Evolutionary conservation across 495 filamentous ascomycete species (phyloP), one percentile per base, ranked within the genome.

Genomic region (Eremomyces bilateralis): DNA sequence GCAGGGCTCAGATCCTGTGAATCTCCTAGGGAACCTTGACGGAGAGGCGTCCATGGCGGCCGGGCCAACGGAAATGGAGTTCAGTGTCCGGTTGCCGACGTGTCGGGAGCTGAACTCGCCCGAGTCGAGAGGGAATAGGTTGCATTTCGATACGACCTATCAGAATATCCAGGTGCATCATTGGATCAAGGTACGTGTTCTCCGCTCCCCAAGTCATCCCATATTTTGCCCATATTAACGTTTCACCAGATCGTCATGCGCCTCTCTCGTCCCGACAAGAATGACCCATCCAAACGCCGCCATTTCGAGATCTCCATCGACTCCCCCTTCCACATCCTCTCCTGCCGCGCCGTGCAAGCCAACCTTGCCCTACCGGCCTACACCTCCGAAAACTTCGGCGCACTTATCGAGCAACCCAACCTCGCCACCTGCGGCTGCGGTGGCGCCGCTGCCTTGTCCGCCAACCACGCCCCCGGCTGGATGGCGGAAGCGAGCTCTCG

Each of bases 251-350:
- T 97, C 46, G 81, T 97, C 34, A 78, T 97, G 69, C 82, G 88
- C 36, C 75, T 97, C 22, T 93, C 83, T 15, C 84, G 82, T 44
- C 57, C 76, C 3, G 88, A 97, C 46, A 61, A 69, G 38, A 67
- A 73, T 17, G 79, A 97, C 45, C 71, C 88, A 0, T 59, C 61
- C 3, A 88, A 84, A 35, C 71, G 88, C 31, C 69, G 88, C 17
- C 90, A 95, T 51, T 97, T 95, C 40, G 88, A 97, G 51, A 97
- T 97, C 42, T 94, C 88, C 38, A 97, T 97, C 43, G 88, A 97
- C 57, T 93, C 82, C 11, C 88, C 88, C 5, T 90, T 95, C 50
- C 84, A 92, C 42, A 77, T 94, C 24, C 77, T 97, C 16, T 85
- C 82, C 40, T 97, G 88, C 56, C 81, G 72, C 32, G 88, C 90